Evolutionary conservation across 2,329 filamentous ascomycete genomes (phyloP), one percentile per base, ranked within the genome.

Genomic region (Colletotrichum kahawae): DNA sequence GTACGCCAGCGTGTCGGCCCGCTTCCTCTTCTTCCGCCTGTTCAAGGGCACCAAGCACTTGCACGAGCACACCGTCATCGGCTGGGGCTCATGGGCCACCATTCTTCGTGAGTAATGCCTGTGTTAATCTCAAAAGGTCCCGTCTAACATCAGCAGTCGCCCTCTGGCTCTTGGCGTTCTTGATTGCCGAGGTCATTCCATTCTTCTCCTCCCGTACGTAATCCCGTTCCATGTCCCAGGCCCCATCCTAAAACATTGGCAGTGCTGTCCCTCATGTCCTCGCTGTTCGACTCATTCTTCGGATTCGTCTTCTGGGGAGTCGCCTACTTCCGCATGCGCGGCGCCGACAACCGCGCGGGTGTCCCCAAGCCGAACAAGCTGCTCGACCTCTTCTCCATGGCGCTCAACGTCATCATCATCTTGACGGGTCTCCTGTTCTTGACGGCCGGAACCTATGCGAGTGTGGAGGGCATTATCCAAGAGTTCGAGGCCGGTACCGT

Each of bases 301-400:
- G 96, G 96, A 29, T 98, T 98, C 88, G 98, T 98, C 81, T 98
- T 98, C 88, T 98, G 94, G 94, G 94, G 93, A 14, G 90, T 95
- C 2, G 94, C 94, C 1, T 96, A 95, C 81, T 90, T 95, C 80
- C 90, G 93, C 71, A 95, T 96, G 93, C 89, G 94, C 63, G 86
- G 86, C 24, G 93, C 90, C 2, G 93, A 95, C 77, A 88, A 91
- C 43, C 88, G 89, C 8, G 81, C 88, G 4, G 84, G 87, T 1
- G 88, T 90, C 36, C 88, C 90, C 66, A 89, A 87, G 77, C 86
- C 90, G 38, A 91, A 90, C 63, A 79, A 76, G 8, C 31, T 92
- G 38, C 84, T 88, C 2, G 90, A 90, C 43, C 84, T 85, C 75
- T 80, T 90, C 9, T 90, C 91, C 57, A 88, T 92, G n/a, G 83